These are phyloP conservation scores for Chlamydomonas reinhardtii DNA, from an alignment of 163 green algal species.

Conservation along the genomic window DNA sequence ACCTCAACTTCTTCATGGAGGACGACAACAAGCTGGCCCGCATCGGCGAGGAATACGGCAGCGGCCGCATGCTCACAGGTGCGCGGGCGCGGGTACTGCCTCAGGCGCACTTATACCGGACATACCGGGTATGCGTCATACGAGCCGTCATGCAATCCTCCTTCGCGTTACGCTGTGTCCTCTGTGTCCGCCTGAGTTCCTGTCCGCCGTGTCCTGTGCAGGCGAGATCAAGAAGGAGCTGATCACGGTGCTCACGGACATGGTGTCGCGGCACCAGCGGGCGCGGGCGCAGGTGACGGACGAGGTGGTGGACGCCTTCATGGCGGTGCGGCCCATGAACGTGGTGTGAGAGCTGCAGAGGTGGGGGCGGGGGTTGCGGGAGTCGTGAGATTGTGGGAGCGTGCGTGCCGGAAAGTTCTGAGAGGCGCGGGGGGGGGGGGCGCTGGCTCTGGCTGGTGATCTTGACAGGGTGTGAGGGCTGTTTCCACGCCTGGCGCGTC, in stretches of 20 bases:
- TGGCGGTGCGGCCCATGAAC: slow-evolving; percentile 82
- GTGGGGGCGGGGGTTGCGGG: background rate
- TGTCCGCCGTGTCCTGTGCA: too few relatives aligned
- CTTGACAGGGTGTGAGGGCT: too few relatives aligned
- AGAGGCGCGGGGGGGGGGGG: too few relatives aligned
- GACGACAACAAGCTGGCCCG: slow-evolving; percentile 87
- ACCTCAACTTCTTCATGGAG: slow-evolving; percentile 98
- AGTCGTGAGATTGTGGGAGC: too few relatives aligned
- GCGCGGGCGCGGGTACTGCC: slow-evolving; percentile 10
- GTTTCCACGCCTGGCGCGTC: too few relatives aligned
- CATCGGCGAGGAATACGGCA: slow-evolving; percentile 92
- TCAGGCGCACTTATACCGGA: too few relatives aligned
- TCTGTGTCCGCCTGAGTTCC: too few relatives aligned
- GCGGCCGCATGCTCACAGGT: slow-evolving; percentile 95
- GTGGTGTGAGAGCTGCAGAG: background rate
- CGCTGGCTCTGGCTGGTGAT: too few relatives aligned
- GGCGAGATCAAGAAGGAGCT: slow-evolving; percentile 90
- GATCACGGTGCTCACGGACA: slow-evolving; percentile 83
- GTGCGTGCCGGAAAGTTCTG: background rate
- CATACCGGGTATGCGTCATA: too few relatives aligned
- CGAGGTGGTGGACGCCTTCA: slow-evolving; percentile 92
- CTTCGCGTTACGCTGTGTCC: too few relatives aligned
- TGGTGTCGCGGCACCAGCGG: slow-evolving; percentile 83
- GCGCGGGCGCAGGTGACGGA: slow-evolving; percentile 79
- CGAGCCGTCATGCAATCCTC: too few relatives aligned